Percentiles rank a stretch among this genome's conserved stretches.
phyloP scores from a whole-genome alignment of 73 alveolate species.

The Urostyla sp. region DNA sequence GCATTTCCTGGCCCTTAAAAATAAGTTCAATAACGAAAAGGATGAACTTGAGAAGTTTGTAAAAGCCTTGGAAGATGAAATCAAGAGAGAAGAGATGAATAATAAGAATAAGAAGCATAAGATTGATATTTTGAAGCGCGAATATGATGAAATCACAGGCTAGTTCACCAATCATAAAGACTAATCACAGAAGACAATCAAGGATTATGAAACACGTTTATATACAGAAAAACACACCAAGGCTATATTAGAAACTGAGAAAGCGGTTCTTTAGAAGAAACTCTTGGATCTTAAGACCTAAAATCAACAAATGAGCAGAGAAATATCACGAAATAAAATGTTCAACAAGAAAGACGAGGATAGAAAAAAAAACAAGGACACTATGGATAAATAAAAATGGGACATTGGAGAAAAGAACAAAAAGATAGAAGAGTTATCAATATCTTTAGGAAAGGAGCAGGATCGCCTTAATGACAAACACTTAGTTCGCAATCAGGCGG shows the following conservation, averaged over 20 bases:
- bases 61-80: conserved; percentile 76
- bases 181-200: conserved; percentile 44
- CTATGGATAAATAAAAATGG: conserved; percentile 53
- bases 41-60: conserved; percentile 73
- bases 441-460: conserved; percentile 60
- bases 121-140: conserved; percentile 75
- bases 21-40: conserved; percentile 80
- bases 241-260: conserved; percentile 27
- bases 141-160: conserved; percentile 70
- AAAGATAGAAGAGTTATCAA: conserved; percentile 56
- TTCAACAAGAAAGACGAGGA: conserved; percentile 72
- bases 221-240: conserved; percentile 64
- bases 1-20: conserved; percentile 84
- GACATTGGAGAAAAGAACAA: conserved; percentile 59
- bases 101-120: conserved; percentile 64
- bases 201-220: conserved; percentile 61
- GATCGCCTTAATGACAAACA: conserved; percentile 66
- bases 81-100: conserved; percentile 62
- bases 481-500: conserved; percentile 62
- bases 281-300: conserved; percentile 38
- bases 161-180: conserved; percentile 63
- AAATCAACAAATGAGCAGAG: conserved; percentile 63
- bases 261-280: conserved; percentile 14
- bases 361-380: conserved; percentile 67
- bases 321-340: conserved; percentile 69